Percentiles rank a stretch among this genome's conserved stretches.
Conservation (phyloP, 192 early-diverging fungal species). For the Backusella parvicylindrica region DNA sequence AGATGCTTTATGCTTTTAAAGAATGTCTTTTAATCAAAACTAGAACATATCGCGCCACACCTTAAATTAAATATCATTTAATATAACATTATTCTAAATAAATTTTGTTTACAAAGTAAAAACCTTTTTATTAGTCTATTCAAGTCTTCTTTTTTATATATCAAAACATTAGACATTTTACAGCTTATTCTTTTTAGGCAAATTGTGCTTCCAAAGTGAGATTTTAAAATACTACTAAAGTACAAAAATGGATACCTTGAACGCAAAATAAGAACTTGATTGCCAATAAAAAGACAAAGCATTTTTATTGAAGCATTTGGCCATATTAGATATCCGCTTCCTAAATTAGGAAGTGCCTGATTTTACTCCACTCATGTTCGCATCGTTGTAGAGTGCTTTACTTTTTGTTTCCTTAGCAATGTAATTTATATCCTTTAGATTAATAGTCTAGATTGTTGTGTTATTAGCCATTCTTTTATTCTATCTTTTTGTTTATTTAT, state of each 20-base stretch:
- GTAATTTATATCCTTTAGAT: background rate
- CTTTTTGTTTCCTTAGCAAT: background rate
- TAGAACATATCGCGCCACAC: background rate
- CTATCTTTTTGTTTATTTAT: background rate
- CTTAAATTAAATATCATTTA: background rate
- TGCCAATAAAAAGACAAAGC: background rate
- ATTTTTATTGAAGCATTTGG: background rate
- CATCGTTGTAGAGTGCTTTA: background rate
- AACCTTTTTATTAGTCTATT: background rate
- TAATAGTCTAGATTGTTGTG: background rate
- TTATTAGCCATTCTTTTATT: background rate
- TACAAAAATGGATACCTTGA: background rate
- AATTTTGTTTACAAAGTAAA: background rate
- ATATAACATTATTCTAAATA: background rate
- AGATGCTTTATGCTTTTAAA: background rate
- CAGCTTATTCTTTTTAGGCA: background rate
- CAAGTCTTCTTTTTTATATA: background rate
- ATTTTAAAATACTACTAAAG: background rate
- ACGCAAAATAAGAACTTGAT: background rate
- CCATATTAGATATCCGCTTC: background rate
- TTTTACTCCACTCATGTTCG: background rate
- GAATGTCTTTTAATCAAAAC: constrained; percentile 2
- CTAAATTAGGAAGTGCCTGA: background rate
- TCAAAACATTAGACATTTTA: background rate
- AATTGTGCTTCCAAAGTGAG: background rate